A percentile compares a stretch with the other conserved stretches of the same genome.
Conservation (phyloP, 2,329 filamentous ascomycete species). For the Fusarium globosum region DNA sequence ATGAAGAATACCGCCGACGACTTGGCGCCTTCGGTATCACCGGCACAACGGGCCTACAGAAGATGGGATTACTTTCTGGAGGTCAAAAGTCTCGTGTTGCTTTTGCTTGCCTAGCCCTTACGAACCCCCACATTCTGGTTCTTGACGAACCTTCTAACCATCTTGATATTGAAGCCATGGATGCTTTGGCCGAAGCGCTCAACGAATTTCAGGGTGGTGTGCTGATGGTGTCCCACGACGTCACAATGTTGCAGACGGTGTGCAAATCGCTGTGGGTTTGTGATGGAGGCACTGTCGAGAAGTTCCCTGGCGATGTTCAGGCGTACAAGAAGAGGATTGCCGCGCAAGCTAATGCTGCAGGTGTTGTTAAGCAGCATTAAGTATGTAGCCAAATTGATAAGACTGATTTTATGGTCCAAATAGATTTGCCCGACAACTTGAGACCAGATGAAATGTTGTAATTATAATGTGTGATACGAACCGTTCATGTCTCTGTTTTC, state of each 20-base stretch:
- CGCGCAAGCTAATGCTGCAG: conserved; percentile 86
- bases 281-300: conserved; percentile 91
- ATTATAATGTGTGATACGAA: not conserved
- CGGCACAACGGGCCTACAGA: conserved; percentile 95
- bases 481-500: not conserved
- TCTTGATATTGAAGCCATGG: conserved; percentile 99
- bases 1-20: conserved; percentile 96
- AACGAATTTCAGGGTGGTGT: conserved; percentile 92
- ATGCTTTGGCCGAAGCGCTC: conserved; percentile 87
- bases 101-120: conserved; percentile 94
- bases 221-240: conserved; percentile 98
- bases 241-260: conserved; percentile 97
- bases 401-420: not conserved
- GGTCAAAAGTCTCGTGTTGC: conserved; percentile 98
- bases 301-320: conserved; percentile 95
- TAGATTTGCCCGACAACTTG: not conserved
- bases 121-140: conserved; percentile 95
- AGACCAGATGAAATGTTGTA: not conserved
- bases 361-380: conserved; percentile 79
- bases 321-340: conserved; percentile 97
- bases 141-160: conserved; percentile 99
- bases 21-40: conserved; percentile 91
- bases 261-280: conserved; percentile 97
- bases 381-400: conserved; percentile 15
- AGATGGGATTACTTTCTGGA: conserved; percentile 93